Base-by-base conservation (phyloP, 2,329 filamentous ascomycete species). In the Botrytis pseudocinerea region DNA sequence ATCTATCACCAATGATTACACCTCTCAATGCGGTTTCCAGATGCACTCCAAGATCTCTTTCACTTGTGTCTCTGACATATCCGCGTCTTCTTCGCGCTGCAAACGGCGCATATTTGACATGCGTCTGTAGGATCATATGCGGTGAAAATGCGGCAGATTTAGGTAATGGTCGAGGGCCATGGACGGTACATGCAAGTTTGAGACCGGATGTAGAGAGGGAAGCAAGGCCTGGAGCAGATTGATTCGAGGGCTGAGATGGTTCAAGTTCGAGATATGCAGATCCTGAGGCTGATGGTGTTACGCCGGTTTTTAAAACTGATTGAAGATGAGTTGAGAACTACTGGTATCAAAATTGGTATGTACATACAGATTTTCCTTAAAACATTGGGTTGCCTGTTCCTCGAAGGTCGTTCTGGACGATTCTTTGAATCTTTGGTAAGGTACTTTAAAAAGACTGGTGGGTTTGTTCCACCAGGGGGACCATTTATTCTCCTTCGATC, bases 81-180 rank as follows among this genome's bases (percentile, higher is more conserved):
- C 95, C 94, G 81, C 93, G 89, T 74, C 96, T 88, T 78, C 92
- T 89, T 73, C 92, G 88, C 9, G 93, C 94, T 3, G 96, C 95
- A 81, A 99, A 99, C 0, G 96, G 95, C 0, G 96, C 95, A 81
- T 97, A 98, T 84, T 98, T 99, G 80, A 99, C 92, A 78, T 97
- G 94, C 4, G 95, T 97, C 22, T 93, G 94, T 69, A 99, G 88
- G 62, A 98, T 91, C 76, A 98, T 90, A 79, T 97, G 95, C 16
- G 96, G 94, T 70, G 93, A 96, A 84, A 98, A 99, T 1, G 94
- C 92, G 42, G 94, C 93, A 72, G 93, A 97, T 80, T 94, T 90
- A 46, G 95, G 95, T 60, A 99, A 87, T 38, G 96, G 94, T 77
- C 95, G 91, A 5, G 96, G 96, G 1, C 96, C 96, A 83, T 98